These are phyloP conservation scores for Daldinia caldariorum DNA, from an alignment of 495 filamentous ascomycete species.

Conservation along the genomic window DNA sequence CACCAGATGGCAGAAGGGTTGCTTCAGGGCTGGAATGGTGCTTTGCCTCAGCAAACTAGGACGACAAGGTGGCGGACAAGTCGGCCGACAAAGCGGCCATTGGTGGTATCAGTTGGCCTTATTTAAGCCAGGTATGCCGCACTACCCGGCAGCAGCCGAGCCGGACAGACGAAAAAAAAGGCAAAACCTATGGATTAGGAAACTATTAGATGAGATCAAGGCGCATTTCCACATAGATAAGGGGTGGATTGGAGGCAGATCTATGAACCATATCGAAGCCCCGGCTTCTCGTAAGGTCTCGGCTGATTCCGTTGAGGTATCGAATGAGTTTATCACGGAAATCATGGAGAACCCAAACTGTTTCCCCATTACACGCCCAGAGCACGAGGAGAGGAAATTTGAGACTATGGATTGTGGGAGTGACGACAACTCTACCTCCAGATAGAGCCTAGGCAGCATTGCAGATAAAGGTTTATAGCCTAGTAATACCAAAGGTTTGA, in stretches of 20 bases:
- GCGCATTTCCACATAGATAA: not conserved
- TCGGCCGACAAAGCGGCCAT: accelerated
- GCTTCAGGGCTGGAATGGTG: conserved; percentile 26
- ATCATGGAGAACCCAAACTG: not conserved
- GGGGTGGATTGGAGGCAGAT: conserved; percentile 12
- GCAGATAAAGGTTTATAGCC: no score
- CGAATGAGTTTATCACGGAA: conserved; percentile 25
- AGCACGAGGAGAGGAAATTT: conserved; percentile 6
- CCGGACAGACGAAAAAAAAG: not conserved
- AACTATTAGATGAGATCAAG: not conserved
- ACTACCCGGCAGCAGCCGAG: conserved; percentile 1
- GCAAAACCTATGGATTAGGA: conserved; percentile 23
- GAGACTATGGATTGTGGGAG: no score
- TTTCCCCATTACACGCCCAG: not conserved
- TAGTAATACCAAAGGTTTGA: no score
- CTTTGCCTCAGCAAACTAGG: conserved; percentile 8
- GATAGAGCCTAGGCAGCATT: no score
- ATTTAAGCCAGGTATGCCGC: conserved; percentile 21
- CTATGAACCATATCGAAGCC: not conserved
- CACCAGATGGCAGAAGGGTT: conserved; percentile 11
- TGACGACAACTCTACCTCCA: no score
- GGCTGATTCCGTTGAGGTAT: conserved; percentile 26
- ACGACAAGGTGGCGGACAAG: no score
- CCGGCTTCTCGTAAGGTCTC: not conserved
- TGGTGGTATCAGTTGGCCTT: conserved; percentile 4